Percentiles rank a stretch among this genome's conserved stretches.
Evolutionary conservation across 2,329 filamentous ascomycete genomes (phyloP).

Genomic region (Colletotrichum tabaci): DNA sequence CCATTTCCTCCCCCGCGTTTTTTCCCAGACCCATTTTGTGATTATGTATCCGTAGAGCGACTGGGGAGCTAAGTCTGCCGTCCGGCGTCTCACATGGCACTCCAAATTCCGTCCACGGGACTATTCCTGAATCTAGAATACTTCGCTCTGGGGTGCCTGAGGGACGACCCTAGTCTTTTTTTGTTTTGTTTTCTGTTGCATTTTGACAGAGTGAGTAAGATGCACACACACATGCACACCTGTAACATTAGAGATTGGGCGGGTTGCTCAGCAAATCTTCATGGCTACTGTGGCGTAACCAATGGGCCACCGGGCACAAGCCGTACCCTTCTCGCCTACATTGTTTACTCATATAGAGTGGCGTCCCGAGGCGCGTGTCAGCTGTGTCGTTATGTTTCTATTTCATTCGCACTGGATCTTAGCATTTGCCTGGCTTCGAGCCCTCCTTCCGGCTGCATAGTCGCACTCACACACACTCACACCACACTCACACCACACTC

Average conservation of each 20-base stretch:
- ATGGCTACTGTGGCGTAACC: background rate
- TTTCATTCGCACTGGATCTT: slow-evolving; percentile 3
- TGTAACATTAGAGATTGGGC: background rate
- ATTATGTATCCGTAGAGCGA: slow-evolving; percentile 14
- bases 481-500: background rate
- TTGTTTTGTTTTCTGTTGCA: background rate
- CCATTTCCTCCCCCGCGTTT: slow-evolving; percentile 36
- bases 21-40: slow-evolving; percentile 24
- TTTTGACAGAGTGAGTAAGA: slow-evolving; percentile 18
- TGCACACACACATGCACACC: background rate
- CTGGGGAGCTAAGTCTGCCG: slow-evolving; percentile 7
- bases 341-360: background rate
- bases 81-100: slow-evolving; percentile 27
- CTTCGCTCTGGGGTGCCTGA: slow-evolving; percentile 7
- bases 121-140: slow-evolving; percentile 14
- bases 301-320: background rate
- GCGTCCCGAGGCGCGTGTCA: slow-evolving; percentile 9
- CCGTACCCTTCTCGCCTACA: background rate
- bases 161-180: background rate
- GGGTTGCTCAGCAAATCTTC: slow-evolving; percentile 1
- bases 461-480: background rate
- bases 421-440: background rate
- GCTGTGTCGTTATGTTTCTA: slow-evolving; percentile 26
- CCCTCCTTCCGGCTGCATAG: background rate
- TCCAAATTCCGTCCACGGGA: slow-evolving; percentile 33